Evolutionary conservation across 345 rosid genomes (phyloP).

Genomic region (Brassica carinata): DNA sequence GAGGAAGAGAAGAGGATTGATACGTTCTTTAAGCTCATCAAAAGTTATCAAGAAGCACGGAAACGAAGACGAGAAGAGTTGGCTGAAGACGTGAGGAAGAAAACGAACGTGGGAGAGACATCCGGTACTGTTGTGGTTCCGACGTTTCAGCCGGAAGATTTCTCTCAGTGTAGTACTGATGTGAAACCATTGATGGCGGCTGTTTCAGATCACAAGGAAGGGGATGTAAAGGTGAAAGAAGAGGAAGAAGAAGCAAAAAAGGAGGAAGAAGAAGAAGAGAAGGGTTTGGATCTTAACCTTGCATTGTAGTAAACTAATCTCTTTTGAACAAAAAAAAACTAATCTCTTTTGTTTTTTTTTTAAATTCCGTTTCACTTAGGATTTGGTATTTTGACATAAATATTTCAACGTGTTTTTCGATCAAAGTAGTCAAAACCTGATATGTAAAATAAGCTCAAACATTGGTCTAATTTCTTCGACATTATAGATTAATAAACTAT

Average conservation of each 20-base stretch:
- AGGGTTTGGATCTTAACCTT: conserved; percentile 41
- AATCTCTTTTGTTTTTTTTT: background rate
- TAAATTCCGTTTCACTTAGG: conserved; percentile 2
- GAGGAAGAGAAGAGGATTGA: conserved; percentile 41
- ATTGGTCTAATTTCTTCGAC: background rate
- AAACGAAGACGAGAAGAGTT: conserved; percentile 34
- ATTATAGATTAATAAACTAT: background rate
- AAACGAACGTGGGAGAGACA: conserved; percentile 19
- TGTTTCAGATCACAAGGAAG: conserved; percentile 27
- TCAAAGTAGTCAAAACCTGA: background rate
- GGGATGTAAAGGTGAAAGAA: background rate
- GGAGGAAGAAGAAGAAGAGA: conserved; percentile 14
- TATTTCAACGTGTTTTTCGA: background rate
- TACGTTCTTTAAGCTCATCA: conserved; percentile 36
- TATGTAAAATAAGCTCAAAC: background rate
- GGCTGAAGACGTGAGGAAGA: conserved; percentile 11
- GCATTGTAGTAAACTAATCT: conserved; percentile 16
- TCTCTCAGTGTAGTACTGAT: conserved; percentile 11
- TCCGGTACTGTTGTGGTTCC: conserved; percentile 26
- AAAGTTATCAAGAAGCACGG: conserved; percentile 31
- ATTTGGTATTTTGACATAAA: conserved; percentile 7
- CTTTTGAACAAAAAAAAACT: too few species aligned
- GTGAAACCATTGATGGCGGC: conserved; percentile 19
- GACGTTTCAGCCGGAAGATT: conserved; percentile 40
- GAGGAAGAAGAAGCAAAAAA: conserved; percentile 1